Evolutionary conservation across 108 stramenopile genomes (phyloP).

Genomic region (Skeletonema menzelii): DNA sequence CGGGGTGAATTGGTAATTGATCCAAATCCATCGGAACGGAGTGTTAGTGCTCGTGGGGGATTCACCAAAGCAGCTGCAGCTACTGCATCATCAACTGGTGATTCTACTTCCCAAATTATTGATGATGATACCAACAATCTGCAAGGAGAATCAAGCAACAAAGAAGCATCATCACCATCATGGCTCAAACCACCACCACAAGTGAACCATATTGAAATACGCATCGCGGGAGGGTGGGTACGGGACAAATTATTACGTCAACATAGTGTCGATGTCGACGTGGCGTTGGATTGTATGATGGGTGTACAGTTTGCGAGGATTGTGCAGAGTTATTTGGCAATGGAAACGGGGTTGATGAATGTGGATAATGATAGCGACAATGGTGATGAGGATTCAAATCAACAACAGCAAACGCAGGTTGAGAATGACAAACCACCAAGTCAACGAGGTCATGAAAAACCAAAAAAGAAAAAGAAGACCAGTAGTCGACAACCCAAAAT

Average conservation of each 20-base stretch:
- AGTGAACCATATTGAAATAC: slow-evolving; percentile 46
- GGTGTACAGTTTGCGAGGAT: slow-evolving; percentile 91
- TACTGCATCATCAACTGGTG: neutral
- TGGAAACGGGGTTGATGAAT: neutral
- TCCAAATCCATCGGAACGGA: slow-evolving; percentile 14
- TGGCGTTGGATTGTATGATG: slow-evolving; percentile 91
- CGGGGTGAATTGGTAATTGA: slow-evolving; percentile 26
- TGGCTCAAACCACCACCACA: slow-evolving; percentile 24
- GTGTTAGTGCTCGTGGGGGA: slow-evolving; percentile 31
- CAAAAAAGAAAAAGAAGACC: slow-evolving; percentile 14
- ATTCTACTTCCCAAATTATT: slow-evolving; percentile 1
- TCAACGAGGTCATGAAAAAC: slow-evolving; percentile 1
- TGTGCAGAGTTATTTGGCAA: slow-evolving; percentile 72
- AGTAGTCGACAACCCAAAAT: slow-evolving; percentile 54
- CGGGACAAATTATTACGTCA: slow-evolving; percentile 88
- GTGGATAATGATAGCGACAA: neutral
- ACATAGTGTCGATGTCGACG: slow-evolving; percentile 91
- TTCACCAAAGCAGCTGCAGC: slow-evolving; percentile 15
- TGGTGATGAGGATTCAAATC: slow-evolving; percentile 2
- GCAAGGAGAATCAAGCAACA: neutral
- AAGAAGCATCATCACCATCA: neutral
- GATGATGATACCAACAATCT: neutral
- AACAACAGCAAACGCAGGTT: neutral
- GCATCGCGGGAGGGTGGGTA: slow-evolving; percentile 90
- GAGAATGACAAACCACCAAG: slow-evolving; percentile 10